Percentiles rank a stretch among this genome's conserved stretches.
Conservation (phyloP, 2,329 filamentous ascomycete species). For the Beauveria sp. region DNA sequence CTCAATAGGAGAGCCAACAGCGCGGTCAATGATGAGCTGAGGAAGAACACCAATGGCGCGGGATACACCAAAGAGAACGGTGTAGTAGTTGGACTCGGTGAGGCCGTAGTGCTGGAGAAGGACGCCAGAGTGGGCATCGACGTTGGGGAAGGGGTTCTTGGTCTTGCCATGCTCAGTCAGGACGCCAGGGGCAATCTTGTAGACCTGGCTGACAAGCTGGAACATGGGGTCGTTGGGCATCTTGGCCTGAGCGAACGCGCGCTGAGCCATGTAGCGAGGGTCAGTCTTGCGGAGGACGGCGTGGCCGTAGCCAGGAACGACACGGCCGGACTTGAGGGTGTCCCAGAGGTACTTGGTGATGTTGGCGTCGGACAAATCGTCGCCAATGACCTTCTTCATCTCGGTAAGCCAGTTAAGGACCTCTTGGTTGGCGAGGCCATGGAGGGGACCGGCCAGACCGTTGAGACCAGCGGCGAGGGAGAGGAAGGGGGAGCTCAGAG, state of each 20-base stretch:
- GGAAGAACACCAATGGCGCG: conserved; percentile 97
- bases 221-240: conserved; percentile 98
- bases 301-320: conserved; percentile 97
- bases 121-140: conserved; percentile 97
- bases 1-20: conserved; percentile 94
- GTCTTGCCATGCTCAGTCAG: conserved; percentile 99
- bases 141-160: conserved; percentile 99
- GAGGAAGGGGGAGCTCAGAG: conserved; percentile 94
- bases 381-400: conserved; percentile 94
- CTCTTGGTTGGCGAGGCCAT: conserved; percentile 99
- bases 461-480: conserved; percentile 95
- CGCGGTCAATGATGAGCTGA: conserved; percentile 99
- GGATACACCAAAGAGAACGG: conserved; percentile 97
- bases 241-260: conserved; percentile 85
- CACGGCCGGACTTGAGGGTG: conserved; percentile 89
- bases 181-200: conserved; percentile 98
- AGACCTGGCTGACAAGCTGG: conserved; percentile 99
- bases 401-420: conserved; percentile 98
- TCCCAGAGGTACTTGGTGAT: conserved; percentile 99
- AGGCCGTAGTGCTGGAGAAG: conserved; percentile 99
- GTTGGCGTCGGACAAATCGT: conserved; percentile 90
- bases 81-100: conserved; percentile 99
- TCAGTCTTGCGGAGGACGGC: conserved; percentile 99
- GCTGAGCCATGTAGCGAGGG: conserved; percentile 96
- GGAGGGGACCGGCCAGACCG: conserved; percentile 94